Evolutionary conservation across 345 rosid species (phyloP).

Genomic region (Brassica carinata): DNA sequence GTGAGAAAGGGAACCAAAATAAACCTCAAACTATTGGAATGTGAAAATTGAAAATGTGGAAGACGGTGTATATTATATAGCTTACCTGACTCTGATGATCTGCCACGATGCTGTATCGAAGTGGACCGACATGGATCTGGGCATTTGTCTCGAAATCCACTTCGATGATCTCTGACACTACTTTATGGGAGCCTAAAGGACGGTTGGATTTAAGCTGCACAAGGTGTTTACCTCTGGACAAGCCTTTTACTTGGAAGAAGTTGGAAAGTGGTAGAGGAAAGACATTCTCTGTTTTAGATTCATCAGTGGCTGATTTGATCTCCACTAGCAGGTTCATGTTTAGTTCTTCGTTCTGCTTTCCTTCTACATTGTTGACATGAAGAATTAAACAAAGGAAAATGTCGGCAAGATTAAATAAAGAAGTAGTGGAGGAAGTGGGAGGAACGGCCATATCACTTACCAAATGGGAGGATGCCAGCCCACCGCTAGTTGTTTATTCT

Average conservation of each 20-base stretch:
- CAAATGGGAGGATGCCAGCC: too few relatives aligned
- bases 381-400: too few relatives aligned
- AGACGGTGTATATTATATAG: not conserved
- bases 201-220: conserved; percentile 74
- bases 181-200: conserved; percentile 55
- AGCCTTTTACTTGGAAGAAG: conserved; percentile 92
- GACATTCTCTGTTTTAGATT: conserved; percentile 62
- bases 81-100: conserved; percentile 78
- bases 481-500: too few relatives aligned
- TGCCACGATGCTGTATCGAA: conserved; percentile 58
- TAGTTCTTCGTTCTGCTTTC: conserved; percentile 52
- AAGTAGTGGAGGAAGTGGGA: too few relatives aligned
- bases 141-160: conserved; percentile 71
- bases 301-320: conserved; percentile 68
- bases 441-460: too few relatives aligned
- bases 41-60: not conserved
- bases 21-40: too few relatives aligned
- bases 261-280: conserved; percentile 83
- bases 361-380: conserved; percentile 52
- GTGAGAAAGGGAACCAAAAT: not conserved
- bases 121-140: conserved; percentile 70
- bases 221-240: conserved; percentile 67
- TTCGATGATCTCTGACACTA: conserved; percentile 71
- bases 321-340: conserved; percentile 69
- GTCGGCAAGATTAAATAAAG: too few relatives aligned